Evolutionary conservation across 176 grass and related monocot genomes (phyloP).

Genomic region (Leersia perrieri): DNA sequence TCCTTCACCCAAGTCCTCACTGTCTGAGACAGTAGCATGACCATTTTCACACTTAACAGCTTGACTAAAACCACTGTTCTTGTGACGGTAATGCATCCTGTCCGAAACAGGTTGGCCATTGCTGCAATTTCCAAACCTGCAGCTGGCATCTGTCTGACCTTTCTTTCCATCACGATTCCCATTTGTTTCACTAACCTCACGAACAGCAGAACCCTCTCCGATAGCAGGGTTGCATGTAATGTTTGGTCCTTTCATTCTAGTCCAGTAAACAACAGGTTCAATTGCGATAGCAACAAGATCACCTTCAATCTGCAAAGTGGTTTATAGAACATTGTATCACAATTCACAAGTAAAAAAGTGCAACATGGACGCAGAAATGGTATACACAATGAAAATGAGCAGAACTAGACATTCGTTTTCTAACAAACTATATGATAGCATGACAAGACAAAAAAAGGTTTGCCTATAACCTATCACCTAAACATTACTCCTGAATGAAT

Average conservation of each 20-base stretch:
- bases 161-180: conserved; percentile 38
- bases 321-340: conserved; percentile 15
- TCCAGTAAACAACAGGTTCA: conserved; percentile 75
- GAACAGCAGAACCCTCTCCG: conserved; percentile 38
- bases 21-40: conserved; percentile 39
- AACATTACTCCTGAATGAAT: neutral
- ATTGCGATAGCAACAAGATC: conserved; percentile 79
- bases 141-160: conserved; percentile 37
- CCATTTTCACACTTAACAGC: conserved; percentile 59
- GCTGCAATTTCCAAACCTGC: conserved; percentile 35
- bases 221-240: conserved; percentile 38
- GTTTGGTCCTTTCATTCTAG: conserved; percentile 70
- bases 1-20: conserved; percentile 20
- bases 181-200: conserved; percentile 49
- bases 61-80: conserved; percentile 71
- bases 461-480: conserved; percentile 17
- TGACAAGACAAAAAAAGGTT: neutral
- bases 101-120: conserved; percentile 34
- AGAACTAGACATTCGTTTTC: conserved; percentile 15
- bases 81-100: conserved; percentile 52
- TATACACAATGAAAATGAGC: conserved; percentile 1
- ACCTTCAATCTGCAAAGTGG: conserved; percentile 75
- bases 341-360: conserved; percentile 8
- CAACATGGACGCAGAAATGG: neutral
- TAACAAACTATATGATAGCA: neutral